Evolutionary conservation across 805 yeast genomes (phyloP).

Genomic region (Wickerhamomyces chaumierensis): DNA sequence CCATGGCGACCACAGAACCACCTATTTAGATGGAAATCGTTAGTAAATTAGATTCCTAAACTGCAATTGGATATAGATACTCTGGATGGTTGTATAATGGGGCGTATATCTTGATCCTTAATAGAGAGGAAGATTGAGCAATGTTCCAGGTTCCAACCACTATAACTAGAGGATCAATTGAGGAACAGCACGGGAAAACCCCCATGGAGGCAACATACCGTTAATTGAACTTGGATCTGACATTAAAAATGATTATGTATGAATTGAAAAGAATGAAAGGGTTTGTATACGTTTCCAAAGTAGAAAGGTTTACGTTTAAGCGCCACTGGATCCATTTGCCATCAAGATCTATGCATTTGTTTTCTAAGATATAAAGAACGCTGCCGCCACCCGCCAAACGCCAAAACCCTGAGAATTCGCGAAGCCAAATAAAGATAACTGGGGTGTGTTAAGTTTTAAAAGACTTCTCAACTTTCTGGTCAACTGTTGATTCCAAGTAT

Average conservation of each 20-base stretch:
- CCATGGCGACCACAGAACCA: constrained; percentile 98
- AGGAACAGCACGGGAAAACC: no score
- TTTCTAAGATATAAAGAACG: neutral
- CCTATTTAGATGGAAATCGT: constrained; percentile 26
- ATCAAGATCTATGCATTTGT: neutral
- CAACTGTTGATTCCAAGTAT: no score
- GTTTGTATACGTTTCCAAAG: no score
- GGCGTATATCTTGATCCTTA: no score
- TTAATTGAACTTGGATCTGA: constrained; percentile 73
- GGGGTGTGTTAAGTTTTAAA: no score
- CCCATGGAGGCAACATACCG: constrained; percentile 29
- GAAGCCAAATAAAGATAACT: no score
- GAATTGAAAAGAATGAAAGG: neutral
- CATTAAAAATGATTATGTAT: constrained; percentile 24
- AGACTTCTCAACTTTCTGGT: no score
- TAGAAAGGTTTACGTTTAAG: neutral
- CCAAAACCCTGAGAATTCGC: neutral
- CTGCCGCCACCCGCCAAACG: neutral
- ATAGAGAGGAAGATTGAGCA: no score
- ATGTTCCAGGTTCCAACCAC: no score
- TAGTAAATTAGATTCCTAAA: neutral
- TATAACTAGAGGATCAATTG: no score
- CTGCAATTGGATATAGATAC: no score
- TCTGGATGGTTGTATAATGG: no score
- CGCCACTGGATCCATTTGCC: neutral